Conservation (phyloP, 23 red algal species). For the Pyropia haitanensis region DNA sequence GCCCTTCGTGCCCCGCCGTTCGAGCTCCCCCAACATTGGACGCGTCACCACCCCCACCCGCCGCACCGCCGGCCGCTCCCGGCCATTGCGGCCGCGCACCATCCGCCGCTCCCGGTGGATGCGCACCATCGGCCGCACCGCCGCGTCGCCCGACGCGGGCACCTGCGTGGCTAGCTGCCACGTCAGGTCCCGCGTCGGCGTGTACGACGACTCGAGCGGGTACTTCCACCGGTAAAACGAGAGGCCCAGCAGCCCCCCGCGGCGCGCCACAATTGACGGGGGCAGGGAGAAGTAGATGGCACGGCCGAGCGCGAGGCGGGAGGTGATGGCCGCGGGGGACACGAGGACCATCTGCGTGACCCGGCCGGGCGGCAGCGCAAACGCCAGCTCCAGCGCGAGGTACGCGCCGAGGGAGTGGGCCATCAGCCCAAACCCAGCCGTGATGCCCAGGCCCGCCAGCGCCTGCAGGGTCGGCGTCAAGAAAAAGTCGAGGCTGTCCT, state of each 20-base stretch:
- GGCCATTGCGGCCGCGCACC: not conserved
- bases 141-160: conserved; percentile 58
- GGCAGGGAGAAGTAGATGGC: conserved; percentile 82
- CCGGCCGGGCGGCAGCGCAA: conserved; percentile 5
- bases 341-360: conserved; percentile 63
- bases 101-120: conserved; percentile 7
- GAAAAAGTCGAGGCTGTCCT: conserved; percentile 36
- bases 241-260: conserved; percentile 79
- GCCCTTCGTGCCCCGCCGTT: not conserved
- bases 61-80: not conserved
- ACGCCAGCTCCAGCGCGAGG: conserved; percentile 49
- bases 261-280: conserved; percentile 65
- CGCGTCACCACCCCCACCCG: conserved; percentile 23
- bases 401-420: conserved; percentile 88
- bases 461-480: not conserved
- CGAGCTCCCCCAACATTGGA: conserved; percentile 26
- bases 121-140: conserved; percentile 49
- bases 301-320: conserved; percentile 29
- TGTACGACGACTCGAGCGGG: conserved; percentile 41
- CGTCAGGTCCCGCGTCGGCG: conserved; percentile 43
- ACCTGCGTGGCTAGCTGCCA: conserved; percentile 64
- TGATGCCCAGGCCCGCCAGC: not conserved
- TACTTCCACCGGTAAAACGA: conserved; percentile 55
- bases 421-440: conserved; percentile 35
- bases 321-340: conserved; percentile 66